phyloP scores from a whole-genome alignment of 2,329 filamentous ascomycete species.

The Curvularia spicifera region DNA sequence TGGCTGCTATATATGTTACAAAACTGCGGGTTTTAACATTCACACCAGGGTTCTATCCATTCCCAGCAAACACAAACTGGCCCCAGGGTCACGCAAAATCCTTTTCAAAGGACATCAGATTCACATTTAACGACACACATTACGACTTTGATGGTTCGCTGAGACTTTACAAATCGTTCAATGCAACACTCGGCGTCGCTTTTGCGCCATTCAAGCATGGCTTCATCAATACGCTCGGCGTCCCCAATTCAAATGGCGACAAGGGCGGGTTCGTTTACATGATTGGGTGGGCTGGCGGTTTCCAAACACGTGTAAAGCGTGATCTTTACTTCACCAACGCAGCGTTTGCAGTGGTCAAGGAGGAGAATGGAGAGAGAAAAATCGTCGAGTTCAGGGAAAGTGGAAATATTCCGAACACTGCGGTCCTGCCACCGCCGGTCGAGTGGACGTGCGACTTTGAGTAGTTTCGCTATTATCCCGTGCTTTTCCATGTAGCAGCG shows the following conservation, averaged over 20 bases:
- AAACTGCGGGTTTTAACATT: not conserved
- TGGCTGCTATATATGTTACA: not conserved
- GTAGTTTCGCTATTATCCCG: not conserved
- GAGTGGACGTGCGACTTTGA: constrained; percentile 35
- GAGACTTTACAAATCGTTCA: constrained; percentile 37
- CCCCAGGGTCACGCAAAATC: constrained; percentile 28
- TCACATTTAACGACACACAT: constrained; percentile 43
- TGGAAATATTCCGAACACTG: constrained; percentile 41
- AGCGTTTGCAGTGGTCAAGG: constrained; percentile 38
- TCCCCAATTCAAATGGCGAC: constrained; percentile 40
- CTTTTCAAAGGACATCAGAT: constrained; percentile 37
- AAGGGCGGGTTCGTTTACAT: constrained; percentile 44
- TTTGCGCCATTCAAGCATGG: constrained; percentile 42
- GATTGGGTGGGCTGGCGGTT: constrained; percentile 44
- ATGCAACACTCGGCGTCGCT: constrained; percentile 32
- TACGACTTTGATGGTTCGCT: constrained; percentile 41
- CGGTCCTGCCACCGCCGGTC: constrained; percentile 30
- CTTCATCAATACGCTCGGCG: constrained; percentile 35
- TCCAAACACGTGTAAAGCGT: constrained; percentile 26
- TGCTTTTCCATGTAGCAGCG: not conserved
- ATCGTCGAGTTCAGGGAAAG: constrained; percentile 44
- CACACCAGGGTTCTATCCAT: constrained; percentile 39
- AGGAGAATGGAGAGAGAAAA: constrained; percentile 33
- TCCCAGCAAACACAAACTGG: constrained; percentile 41
- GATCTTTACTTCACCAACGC: constrained; percentile 42